phyloP scores from a whole-genome alignment of 306 rosid genomes.

The Trifolium subterraneum region DNA sequence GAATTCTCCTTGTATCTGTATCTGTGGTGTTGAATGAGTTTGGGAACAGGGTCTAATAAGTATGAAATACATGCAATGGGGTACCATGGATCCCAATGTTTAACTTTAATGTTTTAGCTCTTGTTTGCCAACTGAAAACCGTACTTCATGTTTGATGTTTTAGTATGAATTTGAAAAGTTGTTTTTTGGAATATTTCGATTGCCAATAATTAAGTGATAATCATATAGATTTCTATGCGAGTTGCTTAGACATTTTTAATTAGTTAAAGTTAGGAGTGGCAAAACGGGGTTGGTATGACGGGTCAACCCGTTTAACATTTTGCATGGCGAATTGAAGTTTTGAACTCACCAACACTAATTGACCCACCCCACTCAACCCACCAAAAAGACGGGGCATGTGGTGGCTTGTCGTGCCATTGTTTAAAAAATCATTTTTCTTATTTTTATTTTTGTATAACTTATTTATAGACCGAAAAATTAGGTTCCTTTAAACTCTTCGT shows the following conservation, averaged over 20 bases:
- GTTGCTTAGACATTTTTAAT: slow-evolving; percentile 10
- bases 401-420: background rate
- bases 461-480: no score
- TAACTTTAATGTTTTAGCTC: slow-evolving; percentile 2
- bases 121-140: slow-evolving; percentile 15
- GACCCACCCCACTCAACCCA: no score
- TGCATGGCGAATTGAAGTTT: background rate
- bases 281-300: background rate
- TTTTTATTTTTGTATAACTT: no score
- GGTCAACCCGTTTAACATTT: background rate
- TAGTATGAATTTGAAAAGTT: slow-evolving; percentile 21
- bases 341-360: background rate
- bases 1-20: slow-evolving; percentile 48
- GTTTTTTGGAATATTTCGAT: slow-evolving; percentile 32
- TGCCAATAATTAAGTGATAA: background rate
- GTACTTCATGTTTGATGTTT: slow-evolving; percentile 21
- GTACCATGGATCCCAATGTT: slow-evolving; percentile 27
- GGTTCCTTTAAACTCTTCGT: no score
- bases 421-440: no score
- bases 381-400: no score
- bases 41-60: slow-evolving; percentile 43
- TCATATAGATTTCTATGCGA: slow-evolving; percentile 3
- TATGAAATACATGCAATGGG: slow-evolving; percentile 23
- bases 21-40: slow-evolving; percentile 39
- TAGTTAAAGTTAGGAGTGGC: background rate